phyloP scores from a whole-genome alignment of 1,284 basidiomycete species.

The Mycena citricolor region DNA sequence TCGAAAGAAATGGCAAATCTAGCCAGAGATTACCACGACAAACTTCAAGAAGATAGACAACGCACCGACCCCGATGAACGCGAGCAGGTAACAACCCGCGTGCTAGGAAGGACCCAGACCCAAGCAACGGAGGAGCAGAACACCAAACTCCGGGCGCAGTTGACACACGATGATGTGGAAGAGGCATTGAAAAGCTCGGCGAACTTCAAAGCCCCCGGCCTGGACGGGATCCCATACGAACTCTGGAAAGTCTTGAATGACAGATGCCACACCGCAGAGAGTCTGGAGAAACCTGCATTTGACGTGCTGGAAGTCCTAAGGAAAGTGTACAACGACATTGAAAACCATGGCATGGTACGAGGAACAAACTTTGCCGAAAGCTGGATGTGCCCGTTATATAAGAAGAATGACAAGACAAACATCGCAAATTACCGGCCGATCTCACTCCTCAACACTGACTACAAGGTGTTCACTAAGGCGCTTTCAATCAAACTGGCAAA shows the following conservation, averaged over 20 bases:
- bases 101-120: neutral
- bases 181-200: neutral
- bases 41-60: conserved; percentile 3
- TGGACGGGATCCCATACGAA: conserved; percentile 13
- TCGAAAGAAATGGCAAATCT: neutral
- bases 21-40: conserved; percentile 11
- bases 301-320: neutral
- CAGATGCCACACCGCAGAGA: neutral
- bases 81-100: conserved; percentile 17
- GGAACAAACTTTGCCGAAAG: conserved; percentile 9
- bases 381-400: conserved; percentile 20
- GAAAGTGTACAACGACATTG: conserved; percentile 16
- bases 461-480: conserved; percentile 20
- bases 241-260: conserved; percentile 8
- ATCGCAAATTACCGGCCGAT: conserved; percentile 16
- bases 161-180: conserved; percentile 3
- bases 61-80: neutral
- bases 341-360: neutral
- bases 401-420: conserved; percentile 8
- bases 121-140: neutral
- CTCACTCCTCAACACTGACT: conserved; percentile 16
- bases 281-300: neutral
- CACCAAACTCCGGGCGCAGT: neutral
- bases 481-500: conserved; percentile 16
- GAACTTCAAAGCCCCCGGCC: conserved; percentile 8